Base-by-base conservation (phyloP, 2,329 filamentous ascomycete genomes). In the Triangularia setosa region DNA sequence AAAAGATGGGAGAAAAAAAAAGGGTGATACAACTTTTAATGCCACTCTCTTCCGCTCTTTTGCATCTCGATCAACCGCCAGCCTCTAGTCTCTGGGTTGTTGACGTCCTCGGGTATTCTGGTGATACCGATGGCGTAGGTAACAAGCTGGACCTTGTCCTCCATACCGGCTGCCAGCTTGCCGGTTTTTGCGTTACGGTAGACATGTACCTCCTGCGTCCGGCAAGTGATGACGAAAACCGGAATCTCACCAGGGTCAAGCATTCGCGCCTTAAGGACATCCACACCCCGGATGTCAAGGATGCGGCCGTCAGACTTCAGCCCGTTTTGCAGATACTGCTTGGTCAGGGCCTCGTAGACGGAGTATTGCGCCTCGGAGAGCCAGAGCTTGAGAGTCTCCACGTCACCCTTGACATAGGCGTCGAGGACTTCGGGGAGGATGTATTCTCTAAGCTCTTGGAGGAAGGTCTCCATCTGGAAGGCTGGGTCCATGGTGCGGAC, bases 21-120 rank as follows among this genome's bases (percentile, higher is more conserved):
- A 35, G 18, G 27, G 27, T 30, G 1, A n/a, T 11, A 12, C 24
- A 62, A 52, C n/a, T n/a, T 40, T 79, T 79, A 87, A 71, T 85
- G 84, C 78, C 84, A 98, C 80, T 99, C 95, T 73, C 95, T 87
- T 63, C 91, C 94, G 77, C 92, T 96, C 88, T 99, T 99, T 79
- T 99, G 95, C 82, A 99, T 87, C 81, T 99, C 95, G 75, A 99
- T 98, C 77, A 99, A 82, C 73, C 94, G 89, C 95, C 95, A 99
- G 30, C 95, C 95, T 74, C 93, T 86, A 11, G 95, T 99, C 81
- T 99, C 95, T 1, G 93, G 91, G 77, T 99, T 98, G 82, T 89
- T 94, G 70, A 98, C 94, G 71, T 99, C 95, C 75, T 99, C 95
- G 1, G 95, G 89, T 65, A 96, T 88, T 69, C 95, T 85, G 3